These are phyloP conservation scores for Geranium incanum DNA, from an alignment of 441 rosid species.

Conservation along the genomic window DNA sequence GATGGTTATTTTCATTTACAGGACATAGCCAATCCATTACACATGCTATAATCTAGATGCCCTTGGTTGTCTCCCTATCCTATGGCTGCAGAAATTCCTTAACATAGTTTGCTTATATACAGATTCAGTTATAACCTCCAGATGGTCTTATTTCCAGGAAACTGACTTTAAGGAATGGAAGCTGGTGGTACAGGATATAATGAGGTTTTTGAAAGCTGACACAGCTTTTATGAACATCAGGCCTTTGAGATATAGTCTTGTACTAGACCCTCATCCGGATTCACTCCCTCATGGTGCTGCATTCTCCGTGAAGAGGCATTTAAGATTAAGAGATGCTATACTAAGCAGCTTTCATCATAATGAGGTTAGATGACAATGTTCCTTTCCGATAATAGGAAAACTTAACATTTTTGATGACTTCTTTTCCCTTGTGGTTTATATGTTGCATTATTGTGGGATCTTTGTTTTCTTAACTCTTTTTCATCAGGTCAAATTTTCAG, in stretches of 20 bases:
- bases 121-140: conserved; percentile 23
- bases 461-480: conserved; percentile 19
- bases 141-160: conserved; percentile 58
- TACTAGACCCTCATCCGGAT: conserved; percentile 68
- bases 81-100: neutral
- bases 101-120: conserved; percentile 12
- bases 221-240: conserved; percentile 85
- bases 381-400: conserved; percentile 17
- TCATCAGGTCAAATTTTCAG: conserved; percentile 84
- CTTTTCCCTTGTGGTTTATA: neutral
- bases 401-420: conserved; percentile 6
- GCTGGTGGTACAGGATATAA: conserved; percentile 88
- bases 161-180: conserved; percentile 94
- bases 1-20: neutral
- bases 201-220: conserved; percentile 90
- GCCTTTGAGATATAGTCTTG: conserved; percentile 86
- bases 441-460: conserved; percentile 10
- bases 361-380: conserved; percentile 55
- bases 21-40: neutral
- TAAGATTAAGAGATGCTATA: conserved; percentile 75
- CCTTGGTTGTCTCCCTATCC: neutral
- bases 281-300: conserved; percentile 43
- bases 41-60: neutral
- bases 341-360: conserved; percentile 79
- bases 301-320: conserved; percentile 46